Percentiles rank a stretch among this genome's conserved stretches.
phyloP scores from a whole-genome alignment of 352 stramenopile genomes.

The Phytophthora tubulina region DNA sequence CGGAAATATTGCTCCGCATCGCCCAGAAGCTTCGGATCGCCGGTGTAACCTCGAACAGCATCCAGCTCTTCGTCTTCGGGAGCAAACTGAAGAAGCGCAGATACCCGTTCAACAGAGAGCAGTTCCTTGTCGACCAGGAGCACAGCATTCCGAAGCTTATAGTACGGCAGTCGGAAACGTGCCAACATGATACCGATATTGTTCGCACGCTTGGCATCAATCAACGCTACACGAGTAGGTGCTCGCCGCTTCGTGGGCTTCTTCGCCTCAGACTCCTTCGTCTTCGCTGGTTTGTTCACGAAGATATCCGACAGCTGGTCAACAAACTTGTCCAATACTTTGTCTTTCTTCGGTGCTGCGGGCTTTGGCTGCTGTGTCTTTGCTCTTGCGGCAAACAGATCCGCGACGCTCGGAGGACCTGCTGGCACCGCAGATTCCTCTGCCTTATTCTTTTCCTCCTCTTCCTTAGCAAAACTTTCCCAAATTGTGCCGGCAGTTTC shows the following conservation, averaged over 20 bases:
- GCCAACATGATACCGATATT: slow-evolving; percentile 91
- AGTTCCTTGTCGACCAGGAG: slow-evolving; percentile 82
- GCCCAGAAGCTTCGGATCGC: slow-evolving; percentile 77
- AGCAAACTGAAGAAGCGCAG: slow-evolving; percentile 81
- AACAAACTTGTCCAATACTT: slow-evolving; percentile 73
- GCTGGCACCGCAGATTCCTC: slow-evolving; percentile 16
- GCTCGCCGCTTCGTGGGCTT: slow-evolving; percentile 73
- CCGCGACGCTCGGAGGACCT: slow-evolving; percentile 40
- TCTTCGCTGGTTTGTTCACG: slow-evolving; percentile 80
- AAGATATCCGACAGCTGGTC: slow-evolving; percentile 79
- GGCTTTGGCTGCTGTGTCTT: slow-evolving; percentile 29
- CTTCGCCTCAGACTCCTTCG: slow-evolving; percentile 54
- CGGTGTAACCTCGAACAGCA: slow-evolving; percentile 67
- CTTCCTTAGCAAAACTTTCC: slow-evolving; percentile 66
- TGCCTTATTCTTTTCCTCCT: slow-evolving; percentile 35
- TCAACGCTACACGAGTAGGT: slow-evolving; percentile 78
- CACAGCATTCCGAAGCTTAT: slow-evolving; percentile 81
- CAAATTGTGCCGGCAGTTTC: slow-evolving; percentile 76
- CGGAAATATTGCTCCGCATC: slow-evolving; percentile 87
- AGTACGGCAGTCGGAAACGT: slow-evolving; percentile 84
- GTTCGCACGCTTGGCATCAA: slow-evolving; percentile 87
- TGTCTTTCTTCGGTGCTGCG: slow-evolving; percentile 47
- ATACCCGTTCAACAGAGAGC: slow-evolving; percentile 77
- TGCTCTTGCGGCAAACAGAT: slow-evolving; percentile 50
- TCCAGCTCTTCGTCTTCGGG: slow-evolving; percentile 78